Evolutionary conservation across 805 yeast species (phyloP), one percentile per base, ranked within the genome.

Genomic region (Candida endomychidarum): DNA sequence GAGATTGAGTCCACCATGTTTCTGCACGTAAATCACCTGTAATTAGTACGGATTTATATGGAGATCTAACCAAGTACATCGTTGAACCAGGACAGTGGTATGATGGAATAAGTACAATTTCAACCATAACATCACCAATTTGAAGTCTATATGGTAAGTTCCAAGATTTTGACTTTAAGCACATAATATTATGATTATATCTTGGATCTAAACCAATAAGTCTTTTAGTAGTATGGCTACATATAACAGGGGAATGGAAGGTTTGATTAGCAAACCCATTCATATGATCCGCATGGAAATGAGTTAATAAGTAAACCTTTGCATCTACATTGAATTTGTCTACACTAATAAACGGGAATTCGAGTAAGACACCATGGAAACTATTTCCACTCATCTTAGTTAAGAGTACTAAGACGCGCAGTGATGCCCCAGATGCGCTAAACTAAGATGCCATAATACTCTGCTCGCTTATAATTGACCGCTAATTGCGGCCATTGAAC

Each of bases 401-500:
- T 16, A 16, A 19, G n/a, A n/a, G n/a, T n/a, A n/a, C n/a, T n/a
- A n/a, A n/a, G n/a, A 34, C 18, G 28, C 15, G 37, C 14, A 20
- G 15, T 6, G 22, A 29, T 11, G 29, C 8, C 33, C n/a, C n/a
- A 4, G 15, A 19, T 18, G 22, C 15, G 34, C 19, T 58, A 87
- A 0, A 87, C 88, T 34, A 91, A 65, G 7, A 88, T 73, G 0
- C 97, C 97, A 52, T 78, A 71, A 56, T 78, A 88, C 52, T 86
- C 95, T 1, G 87, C 77, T 41, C 86, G 61, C 14, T 69, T 67
- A 52, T 80, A 81, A 39, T 58, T 54, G 15, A 53, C 46, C 6
- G 73, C 69, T 40, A 93, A 65, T 19, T 70, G 68, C 19, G 77
- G 77, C 99, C 99, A 93, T 58, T 93, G 99, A 7, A 93, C 98